Evolutionary conservation across 176 grass and related monocot species (phyloP), one percentile per base, ranked within the genome.

Genomic region (Aegilops speltoides): DNA sequence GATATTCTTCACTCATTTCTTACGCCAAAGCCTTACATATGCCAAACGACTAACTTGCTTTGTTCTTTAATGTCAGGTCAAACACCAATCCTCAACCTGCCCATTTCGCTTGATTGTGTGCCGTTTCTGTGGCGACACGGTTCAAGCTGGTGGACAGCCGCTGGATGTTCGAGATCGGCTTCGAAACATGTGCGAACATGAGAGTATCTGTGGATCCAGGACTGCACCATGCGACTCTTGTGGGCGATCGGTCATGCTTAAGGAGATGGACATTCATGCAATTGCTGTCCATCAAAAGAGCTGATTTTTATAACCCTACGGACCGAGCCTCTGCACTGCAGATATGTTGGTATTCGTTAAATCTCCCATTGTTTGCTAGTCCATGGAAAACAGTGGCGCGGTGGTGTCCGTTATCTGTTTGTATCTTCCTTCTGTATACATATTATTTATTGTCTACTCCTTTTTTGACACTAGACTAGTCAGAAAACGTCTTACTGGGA

Each of bases 241-340:
- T 56, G 94, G 94, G 2, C 89, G 94, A 32, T 96, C 94, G 3
- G 89, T 99, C 37, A 99, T 96, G 94, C 90, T 99, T 29, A 99
- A 99, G 86, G 94, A 99, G 13, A 99, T 99, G 97, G 94, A 99
- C 78, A 89, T 99, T 24, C 97, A 99, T 82, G 82, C 89, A 57
- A 89, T 90, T 57, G 97, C 89, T 56, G 94, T 99, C 43, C 97
- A 99, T 85, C 92, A 96, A 74, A 99, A 96, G 83, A 99, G 92
- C 87, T 96, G 73, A 93, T 61, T 31, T 79, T 57, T 60, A n/a
- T 66, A 57, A 56, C n/a, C 37, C 19, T 76, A 46, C 68, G n/a
- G 20, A 63, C 36, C 34, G 68, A 41, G 20, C 25, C 20, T 50
- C 11, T 6, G 17, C 33, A 15, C 52, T 82, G 29, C 46, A n/a